Conservation (phyloP, 805 yeast species). For the Sugiyamaella qingdaonensis region DNA sequence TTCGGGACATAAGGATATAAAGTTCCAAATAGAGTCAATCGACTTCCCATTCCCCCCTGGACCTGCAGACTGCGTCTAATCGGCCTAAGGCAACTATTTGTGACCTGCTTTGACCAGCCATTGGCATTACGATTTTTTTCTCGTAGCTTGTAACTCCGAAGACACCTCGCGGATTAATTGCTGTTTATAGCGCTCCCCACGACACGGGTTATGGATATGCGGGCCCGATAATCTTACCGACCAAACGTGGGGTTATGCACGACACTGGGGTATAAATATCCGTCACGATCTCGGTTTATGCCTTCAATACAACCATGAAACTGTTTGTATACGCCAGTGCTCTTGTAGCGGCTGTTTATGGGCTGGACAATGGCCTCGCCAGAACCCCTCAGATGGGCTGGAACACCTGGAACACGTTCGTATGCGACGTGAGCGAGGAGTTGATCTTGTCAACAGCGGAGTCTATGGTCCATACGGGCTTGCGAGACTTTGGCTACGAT, state of each 20-base stretch:
- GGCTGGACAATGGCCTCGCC: constrained; percentile 1
- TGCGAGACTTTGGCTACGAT: constrained; percentile 27
- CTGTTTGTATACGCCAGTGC: neutral
- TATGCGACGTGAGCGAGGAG: constrained; percentile 26
- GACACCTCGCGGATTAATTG: no score
- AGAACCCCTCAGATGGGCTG: constrained; percentile 29
- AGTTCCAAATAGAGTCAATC: no score
- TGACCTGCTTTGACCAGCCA: no score
- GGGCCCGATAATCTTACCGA: neutral
- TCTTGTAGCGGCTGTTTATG: neutral
- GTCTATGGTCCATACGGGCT: constrained; percentile 22
- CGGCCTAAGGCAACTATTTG: no score
- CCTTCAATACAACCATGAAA: neutral
- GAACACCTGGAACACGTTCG: constrained; percentile 30
- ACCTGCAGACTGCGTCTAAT: no score
- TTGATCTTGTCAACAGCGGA: constrained; percentile 24
- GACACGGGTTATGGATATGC: neutral
- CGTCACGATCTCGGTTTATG: no score
- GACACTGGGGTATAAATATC: neutral
- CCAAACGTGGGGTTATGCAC: neutral
- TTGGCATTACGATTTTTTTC: no score
- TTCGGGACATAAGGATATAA: no score
- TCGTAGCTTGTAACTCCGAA: no score
- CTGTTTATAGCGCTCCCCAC: no score
- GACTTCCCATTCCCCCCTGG: no score